These are phyloP conservation scores for Saccharomyces paradoxus DNA, from an alignment of 805 yeast genomes.

Conservation along the genomic window DNA sequence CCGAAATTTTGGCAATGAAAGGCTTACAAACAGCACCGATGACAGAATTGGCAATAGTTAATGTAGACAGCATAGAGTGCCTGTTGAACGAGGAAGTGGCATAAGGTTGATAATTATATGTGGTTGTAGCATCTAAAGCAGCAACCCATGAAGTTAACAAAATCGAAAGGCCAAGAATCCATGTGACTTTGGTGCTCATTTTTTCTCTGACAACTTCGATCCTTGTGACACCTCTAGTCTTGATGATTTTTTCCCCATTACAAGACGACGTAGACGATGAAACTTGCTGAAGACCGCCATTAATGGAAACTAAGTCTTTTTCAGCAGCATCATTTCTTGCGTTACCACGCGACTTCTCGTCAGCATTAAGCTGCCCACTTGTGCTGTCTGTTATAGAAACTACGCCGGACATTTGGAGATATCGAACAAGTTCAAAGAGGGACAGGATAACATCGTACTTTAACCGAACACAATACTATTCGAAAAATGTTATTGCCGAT, in stretches of 20 bases:
- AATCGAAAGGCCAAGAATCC: slow-evolving; percentile 16
- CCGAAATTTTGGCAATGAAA: slow-evolving; percentile 35
- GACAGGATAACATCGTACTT: not conserved
- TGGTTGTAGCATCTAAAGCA: slow-evolving; percentile 29
- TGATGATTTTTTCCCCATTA: slow-evolving; percentile 2
- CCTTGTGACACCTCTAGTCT: slow-evolving; percentile 22
- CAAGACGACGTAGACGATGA: slow-evolving; percentile 1
- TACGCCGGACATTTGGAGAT: not conserved
- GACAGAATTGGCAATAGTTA: slow-evolving; percentile 34
- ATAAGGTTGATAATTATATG: slow-evolving; percentile 31
- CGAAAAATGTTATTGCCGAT: too few species aligned
- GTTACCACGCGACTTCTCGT: not conserved
- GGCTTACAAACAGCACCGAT: slow-evolving; percentile 34
- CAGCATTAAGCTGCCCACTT: not conserved
- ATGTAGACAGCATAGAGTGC: slow-evolving; percentile 35
- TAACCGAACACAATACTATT: too few species aligned
- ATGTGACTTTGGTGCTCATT: slow-evolving; percentile 13
- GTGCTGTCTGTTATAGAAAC: not conserved
- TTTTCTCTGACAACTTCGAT: slow-evolving; percentile 21
- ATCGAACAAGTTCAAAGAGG: not conserved
- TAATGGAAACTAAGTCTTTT: not conserved
- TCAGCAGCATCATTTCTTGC: not conserved
- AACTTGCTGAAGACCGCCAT: not conserved
- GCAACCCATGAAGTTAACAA: slow-evolving; percentile 25
- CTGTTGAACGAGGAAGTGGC: slow-evolving; percentile 35